Conservation (phyloP, 805 yeast genomes). For the Candida sakaeoensis region DNA sequence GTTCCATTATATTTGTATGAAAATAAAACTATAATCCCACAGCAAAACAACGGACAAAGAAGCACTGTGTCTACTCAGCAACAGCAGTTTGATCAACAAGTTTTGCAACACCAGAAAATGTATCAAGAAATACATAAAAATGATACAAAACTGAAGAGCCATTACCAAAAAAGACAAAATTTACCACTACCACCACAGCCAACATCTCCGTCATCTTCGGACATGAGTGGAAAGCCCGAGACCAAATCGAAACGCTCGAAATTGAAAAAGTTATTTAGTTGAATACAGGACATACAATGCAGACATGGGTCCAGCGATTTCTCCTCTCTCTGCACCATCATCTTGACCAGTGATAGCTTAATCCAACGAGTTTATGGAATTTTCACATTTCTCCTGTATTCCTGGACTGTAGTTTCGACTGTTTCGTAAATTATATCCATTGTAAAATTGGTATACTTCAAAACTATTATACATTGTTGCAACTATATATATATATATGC, state of each 20-base stretch:
- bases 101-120: slow-evolving; percentile 11
- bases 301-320: too few species aligned
- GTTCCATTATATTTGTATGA: slow-evolving; percentile 46
- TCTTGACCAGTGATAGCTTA: too few species aligned
- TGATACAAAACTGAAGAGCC: slow-evolving; percentile 7
- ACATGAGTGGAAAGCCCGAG: too few species aligned
- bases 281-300: slow-evolving; percentile 2
- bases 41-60: slow-evolving; percentile 5
- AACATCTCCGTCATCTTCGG: too few species aligned
- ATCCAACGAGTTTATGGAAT: too few species aligned
- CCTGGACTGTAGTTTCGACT: too few species aligned
- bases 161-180: slow-evolving; percentile 22
- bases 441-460: too few species aligned
- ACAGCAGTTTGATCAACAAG: slow-evolving; percentile 8
- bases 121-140: slow-evolving; percentile 7
- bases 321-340: too few species aligned
- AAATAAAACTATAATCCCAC: slow-evolving; percentile 14
- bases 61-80: slow-evolving; percentile 4
- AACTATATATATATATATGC: neutral
- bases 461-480: too few species aligned
- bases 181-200: neutral
- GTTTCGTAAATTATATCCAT: too few species aligned
- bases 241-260: slow-evolving; percentile 46
- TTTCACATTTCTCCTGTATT: too few species aligned
- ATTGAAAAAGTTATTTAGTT: slow-evolving; percentile 44